Percentiles rank a stretch among this genome's conserved stretches.
Evolutionary conservation across 441 rosid genomes (phyloP).

Genomic region (Populus hybrid): DNA sequence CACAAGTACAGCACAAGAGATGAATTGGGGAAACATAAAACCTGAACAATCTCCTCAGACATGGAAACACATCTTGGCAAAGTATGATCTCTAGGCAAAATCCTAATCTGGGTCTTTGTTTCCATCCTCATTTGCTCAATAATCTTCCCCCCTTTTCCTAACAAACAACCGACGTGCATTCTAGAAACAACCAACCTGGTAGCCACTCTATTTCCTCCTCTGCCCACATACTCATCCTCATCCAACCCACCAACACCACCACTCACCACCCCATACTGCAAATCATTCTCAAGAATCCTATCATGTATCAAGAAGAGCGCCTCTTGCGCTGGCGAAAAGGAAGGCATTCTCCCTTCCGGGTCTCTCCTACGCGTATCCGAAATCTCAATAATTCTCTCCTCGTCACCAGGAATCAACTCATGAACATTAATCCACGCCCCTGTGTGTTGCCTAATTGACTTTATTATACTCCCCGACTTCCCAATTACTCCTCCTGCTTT

Average conservation of each 20-base stretch:
- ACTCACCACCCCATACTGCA: slow-evolving; percentile 36
- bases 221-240: slow-evolving; percentile 62
- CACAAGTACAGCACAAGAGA: not conserved
- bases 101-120: slow-evolving; percentile 96
- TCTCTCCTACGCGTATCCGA: slow-evolving; percentile 88
- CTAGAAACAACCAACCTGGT: slow-evolving; percentile 86
- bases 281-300: slow-evolving; percentile 79
- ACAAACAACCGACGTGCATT: slow-evolving; percentile 88
- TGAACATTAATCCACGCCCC: slow-evolving; percentile 98
- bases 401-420: slow-evolving; percentile 82
- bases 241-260: slow-evolving; percentile 41
- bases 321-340: slow-evolving; percentile 90
- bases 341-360: slow-evolving; percentile 87
- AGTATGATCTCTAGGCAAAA: slow-evolving; percentile 76
- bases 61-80: slow-evolving; percentile 84
- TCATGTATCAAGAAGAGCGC: slow-evolving; percentile 79
- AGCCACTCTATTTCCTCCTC: slow-evolving; percentile 58
- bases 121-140: slow-evolving; percentile 99
- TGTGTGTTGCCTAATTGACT: slow-evolving; percentile 52
- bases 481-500: slow-evolving; percentile 96
- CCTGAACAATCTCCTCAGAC: slow-evolving; percentile 97
- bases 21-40: slow-evolving; percentile 15
- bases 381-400: slow-evolving; percentile 89
- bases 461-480: slow-evolving; percentile 56
- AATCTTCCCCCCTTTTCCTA: slow-evolving; percentile 97